phyloP scores from a whole-genome alignment of 2,329 filamentous ascomycete species.

The Colletotrichum chrysophilum region DNA sequence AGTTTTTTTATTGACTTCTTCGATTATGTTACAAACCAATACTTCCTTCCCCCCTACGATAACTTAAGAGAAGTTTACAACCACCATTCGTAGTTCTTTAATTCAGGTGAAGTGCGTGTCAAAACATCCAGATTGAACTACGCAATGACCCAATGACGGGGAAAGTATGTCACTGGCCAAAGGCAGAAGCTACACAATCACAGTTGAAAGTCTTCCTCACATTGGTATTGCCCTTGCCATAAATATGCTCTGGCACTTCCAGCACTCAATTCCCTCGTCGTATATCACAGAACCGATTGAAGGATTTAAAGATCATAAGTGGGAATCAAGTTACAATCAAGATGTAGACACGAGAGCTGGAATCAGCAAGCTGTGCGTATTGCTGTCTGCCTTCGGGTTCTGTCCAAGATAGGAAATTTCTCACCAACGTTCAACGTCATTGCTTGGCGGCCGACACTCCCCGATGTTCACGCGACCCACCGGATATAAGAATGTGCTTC shows the following conservation, averaged over 20 bases:
- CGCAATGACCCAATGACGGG: background rate
- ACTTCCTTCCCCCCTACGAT: background rate
- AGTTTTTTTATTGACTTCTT: fast-evolving
- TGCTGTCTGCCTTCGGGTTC: fast-evolving
- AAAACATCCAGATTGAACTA: background rate
- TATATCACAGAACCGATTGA: background rate
- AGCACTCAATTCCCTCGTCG: background rate
- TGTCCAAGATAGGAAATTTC: background rate
- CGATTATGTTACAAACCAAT: fast-evolving
- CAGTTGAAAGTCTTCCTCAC: too few species aligned
- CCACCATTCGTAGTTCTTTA: background rate
- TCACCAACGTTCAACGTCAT: background rate
- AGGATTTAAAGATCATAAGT: fast-evolving
- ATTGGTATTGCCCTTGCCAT: too few species aligned
- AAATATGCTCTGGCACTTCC: too few species aligned
- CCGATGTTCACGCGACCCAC: background rate
- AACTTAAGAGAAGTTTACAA: background rate
- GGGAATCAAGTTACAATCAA: background rate
- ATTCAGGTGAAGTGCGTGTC: too few species aligned
- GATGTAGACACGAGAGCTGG: background rate
- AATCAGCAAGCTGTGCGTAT: background rate
- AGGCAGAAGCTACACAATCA: background rate
- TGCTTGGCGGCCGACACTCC: background rate
- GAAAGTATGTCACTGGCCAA: background rate
- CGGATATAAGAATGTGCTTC: background rate